phyloP scores from a whole-genome alignment of 768 basidiomycete genomes.

The Gloeostereum incarnatum region DNA sequence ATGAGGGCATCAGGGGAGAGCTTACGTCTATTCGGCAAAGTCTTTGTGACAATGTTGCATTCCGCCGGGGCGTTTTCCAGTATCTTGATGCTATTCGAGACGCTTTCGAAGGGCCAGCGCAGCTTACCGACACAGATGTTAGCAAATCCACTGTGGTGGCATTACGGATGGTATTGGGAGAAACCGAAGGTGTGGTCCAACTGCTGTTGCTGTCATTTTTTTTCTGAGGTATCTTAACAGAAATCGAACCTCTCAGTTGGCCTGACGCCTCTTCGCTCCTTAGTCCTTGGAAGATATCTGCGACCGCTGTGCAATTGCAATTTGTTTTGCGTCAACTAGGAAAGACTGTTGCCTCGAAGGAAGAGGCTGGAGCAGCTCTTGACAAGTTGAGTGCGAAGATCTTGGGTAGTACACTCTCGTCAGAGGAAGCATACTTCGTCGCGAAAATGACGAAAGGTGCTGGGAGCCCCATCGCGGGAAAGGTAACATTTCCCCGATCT shows the following conservation, averaged over 20 bases:
- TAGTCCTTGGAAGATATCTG: constrained; percentile 79
- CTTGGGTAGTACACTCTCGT: constrained; percentile 65
- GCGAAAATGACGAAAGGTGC: constrained; percentile 75
- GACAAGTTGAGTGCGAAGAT: constrained; percentile 59
- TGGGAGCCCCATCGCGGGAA: constrained; percentile 53
- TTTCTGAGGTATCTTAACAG: constrained; percentile 13
- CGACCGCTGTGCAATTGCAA: constrained; percentile 73
- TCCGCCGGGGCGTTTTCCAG: constrained; percentile 67
- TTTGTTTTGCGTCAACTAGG: constrained; percentile 69
- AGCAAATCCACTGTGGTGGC: constrained; percentile 60
- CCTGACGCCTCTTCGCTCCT: constrained; percentile 55
- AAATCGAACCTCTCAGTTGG: constrained; percentile 48
- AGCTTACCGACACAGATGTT: constrained; percentile 39
- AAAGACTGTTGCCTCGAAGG: constrained; percentile 32
- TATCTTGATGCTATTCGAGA: constrained; percentile 63
- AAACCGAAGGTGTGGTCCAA: constrained; percentile 33
- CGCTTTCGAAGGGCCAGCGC: constrained; percentile 58
- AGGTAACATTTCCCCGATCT: constrained; percentile 33
- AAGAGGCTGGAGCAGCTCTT: constrained; percentile 50
- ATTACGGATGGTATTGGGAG: constrained; percentile 56
- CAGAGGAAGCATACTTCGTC: constrained; percentile 76
- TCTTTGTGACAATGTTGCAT: constrained; percentile 56
- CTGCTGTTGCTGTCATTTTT: neutral
- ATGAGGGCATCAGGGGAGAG: constrained; percentile 37
- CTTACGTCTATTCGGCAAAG: constrained; percentile 43